phyloP scores from a whole-genome alignment of 768 basidiomycete species.

The Amanita inopinata region DNA sequence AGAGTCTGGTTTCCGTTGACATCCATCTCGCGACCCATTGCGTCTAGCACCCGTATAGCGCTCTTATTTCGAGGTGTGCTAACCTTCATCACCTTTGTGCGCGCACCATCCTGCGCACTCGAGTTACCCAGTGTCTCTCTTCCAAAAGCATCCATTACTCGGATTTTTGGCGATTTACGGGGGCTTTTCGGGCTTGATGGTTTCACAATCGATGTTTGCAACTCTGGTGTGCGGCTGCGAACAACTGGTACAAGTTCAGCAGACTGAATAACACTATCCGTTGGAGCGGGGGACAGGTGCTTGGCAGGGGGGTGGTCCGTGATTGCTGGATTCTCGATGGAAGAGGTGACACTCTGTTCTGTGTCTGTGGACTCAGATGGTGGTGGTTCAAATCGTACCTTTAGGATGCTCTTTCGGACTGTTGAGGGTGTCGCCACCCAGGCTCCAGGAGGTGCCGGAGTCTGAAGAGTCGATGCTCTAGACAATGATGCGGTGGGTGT shows the following conservation, averaged over 20 bases:
- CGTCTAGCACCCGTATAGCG: constrained; percentile 53
- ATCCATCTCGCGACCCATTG: constrained; percentile 54
- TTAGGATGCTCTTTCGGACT: constrained; percentile 47
- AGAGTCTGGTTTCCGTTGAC: constrained; percentile 16
- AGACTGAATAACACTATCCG: not conserved
- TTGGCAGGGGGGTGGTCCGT: not conserved
- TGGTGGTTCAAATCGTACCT: constrained; percentile 57
- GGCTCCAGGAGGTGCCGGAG: constrained; percentile 62
- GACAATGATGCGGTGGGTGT: constrained; percentile 46
- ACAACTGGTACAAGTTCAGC: not conserved
- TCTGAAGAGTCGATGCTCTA: constrained; percentile 39
- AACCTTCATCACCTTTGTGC: constrained; percentile 1
- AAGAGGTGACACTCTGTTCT: not conserved
- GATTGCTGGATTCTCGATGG: not conserved
- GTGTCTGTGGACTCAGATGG: constrained; percentile 14
- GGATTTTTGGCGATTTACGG: constrained; percentile 42
- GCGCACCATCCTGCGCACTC: constrained; percentile 8
- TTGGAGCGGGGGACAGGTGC: not conserved
- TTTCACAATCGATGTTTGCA: constrained; percentile 9
- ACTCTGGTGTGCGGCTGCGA: constrained; percentile 13
- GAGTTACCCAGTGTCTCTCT: constrained; percentile 26
- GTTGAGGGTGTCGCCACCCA: constrained; percentile 49
- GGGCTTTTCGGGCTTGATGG: constrained; percentile 16
- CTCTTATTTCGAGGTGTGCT: constrained; percentile 24
- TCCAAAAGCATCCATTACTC: constrained; percentile 68